A percentile compares a stretch with the other conserved stretches of the same genome.
These are phyloP conservation scores for Moniliella sp. DNA, from an alignment of 1,284 basidiomycete genomes.

Conservation along the genomic window DNA sequence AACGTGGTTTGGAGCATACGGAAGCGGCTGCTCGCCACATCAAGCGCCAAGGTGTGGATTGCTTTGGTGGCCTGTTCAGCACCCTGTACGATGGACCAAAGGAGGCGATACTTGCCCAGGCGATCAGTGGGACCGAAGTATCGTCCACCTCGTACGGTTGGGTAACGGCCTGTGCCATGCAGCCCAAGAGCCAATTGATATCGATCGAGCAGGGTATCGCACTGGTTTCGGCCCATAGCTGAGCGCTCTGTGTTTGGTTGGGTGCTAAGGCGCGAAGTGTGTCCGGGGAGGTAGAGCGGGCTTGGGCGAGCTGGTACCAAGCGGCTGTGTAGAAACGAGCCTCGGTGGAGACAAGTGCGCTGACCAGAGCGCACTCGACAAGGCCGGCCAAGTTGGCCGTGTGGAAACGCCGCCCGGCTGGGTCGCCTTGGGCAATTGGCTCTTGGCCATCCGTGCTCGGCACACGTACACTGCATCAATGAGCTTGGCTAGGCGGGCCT, in stretches of 20 bases:
- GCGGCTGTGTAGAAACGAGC: slow-evolving; percentile 18
- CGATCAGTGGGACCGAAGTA: slow-evolving; percentile 11
- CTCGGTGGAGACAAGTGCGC: slow-evolving; percentile 15
- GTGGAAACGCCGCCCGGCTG: slow-evolving; percentile 9
- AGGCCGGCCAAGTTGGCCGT: slow-evolving; percentile 23
- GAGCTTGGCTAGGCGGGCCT: slow-evolving; percentile 16
- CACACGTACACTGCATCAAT: slow-evolving; percentile 26
- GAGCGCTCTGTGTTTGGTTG: background rate
- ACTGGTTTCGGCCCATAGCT: background rate
- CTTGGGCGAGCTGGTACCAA: slow-evolving; percentile 19
- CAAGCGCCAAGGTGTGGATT: slow-evolving; percentile 1
- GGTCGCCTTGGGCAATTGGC: slow-evolving; percentile 2
- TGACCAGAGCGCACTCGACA: slow-evolving; percentile 22
- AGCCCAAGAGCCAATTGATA: slow-evolving; percentile 24
- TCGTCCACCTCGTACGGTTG: slow-evolving; percentile 2
- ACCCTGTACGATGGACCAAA: slow-evolving; percentile 20
- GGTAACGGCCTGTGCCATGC: slow-evolving; percentile 15
- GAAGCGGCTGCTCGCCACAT: slow-evolving; percentile 16
- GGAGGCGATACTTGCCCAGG: slow-evolving; percentile 22
- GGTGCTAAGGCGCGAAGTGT: slow-evolving; percentile 5
- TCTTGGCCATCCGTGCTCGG: slow-evolving; percentile 16
- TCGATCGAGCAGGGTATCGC: slow-evolving; percentile 12
- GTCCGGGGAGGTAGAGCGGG: slow-evolving; percentile 10
- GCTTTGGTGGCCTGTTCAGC: slow-evolving; percentile 5
- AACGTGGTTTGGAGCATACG: slow-evolving; percentile 15